Conservation (phyloP, 108 stramenopile species). For the Asterionellopsis glacialis region DNA sequence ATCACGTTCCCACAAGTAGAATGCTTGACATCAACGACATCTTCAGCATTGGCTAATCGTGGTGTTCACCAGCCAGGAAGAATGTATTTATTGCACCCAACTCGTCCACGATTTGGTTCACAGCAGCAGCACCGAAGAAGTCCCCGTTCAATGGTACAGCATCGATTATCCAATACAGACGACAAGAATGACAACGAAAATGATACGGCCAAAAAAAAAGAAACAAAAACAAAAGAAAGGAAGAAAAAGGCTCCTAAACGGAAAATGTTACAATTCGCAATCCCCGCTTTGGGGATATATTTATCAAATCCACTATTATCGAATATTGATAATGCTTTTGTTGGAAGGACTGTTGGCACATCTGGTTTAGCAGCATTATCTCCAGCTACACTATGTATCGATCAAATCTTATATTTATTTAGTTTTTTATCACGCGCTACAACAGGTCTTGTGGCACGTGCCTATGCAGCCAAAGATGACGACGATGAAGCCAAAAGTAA, state of each 20-base stretch:
- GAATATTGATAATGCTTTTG: constrained; percentile 85
- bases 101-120: no score
- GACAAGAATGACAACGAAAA: no score
- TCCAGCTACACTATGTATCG: constrained; percentile 76
- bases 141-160: no score
- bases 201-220: no score
- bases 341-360: constrained; percentile 70
- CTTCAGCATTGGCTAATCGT: no score
- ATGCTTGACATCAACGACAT: no score
- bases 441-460: constrained; percentile 69
- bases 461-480: constrained; percentile 26
- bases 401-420: constrained; percentile 77
- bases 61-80: no score
- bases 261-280: constrained; percentile 71
- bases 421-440: constrained; percentile 73
- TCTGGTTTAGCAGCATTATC: constrained; percentile 70
- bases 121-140: no score
- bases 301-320: constrained; percentile 67
- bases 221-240: no score
- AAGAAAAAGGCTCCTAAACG: constrained; percentile 44
- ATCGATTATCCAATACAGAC: no score
- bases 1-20: no score
- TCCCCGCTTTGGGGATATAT: constrained; percentile 77
- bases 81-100: no score
- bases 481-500: background rate